Percentiles rank a stretch among this genome's conserved stretches.
Evolutionary conservation across 2,329 filamentous ascomycete genomes (phyloP).

Genomic region (Calonectria multiphialidica): DNA sequence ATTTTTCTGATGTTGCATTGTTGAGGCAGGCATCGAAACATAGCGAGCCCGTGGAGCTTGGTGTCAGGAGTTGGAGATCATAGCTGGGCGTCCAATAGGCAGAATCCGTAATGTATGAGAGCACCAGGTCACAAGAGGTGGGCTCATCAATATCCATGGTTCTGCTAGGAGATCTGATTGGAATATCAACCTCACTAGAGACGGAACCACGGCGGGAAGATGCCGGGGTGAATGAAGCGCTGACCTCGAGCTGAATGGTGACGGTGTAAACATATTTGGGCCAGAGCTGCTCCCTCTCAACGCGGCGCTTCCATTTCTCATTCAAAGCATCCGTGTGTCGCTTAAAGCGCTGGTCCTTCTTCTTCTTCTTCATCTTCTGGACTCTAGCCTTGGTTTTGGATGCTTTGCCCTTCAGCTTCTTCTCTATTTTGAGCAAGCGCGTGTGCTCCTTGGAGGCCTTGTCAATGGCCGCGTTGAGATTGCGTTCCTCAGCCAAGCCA

Average conservation of each 20-base stretch:
- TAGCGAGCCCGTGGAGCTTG: constrained; percentile 62
- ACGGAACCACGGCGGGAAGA: constrained; percentile 64
- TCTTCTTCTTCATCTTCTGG: constrained; percentile 51
- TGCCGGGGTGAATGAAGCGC: constrained; percentile 51
- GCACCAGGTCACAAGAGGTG: constrained; percentile 57
- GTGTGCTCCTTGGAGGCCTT: constrained; percentile 48
- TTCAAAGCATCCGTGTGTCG: constrained; percentile 52
- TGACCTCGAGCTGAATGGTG: constrained; percentile 63
- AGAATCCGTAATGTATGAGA: constrained; percentile 70
- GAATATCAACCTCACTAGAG: constrained; percentile 65
- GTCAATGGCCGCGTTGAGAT: constrained; percentile 48
- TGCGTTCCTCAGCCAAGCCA: constrained; percentile 47
- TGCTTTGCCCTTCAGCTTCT: constrained; percentile 45
- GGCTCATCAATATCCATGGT: constrained; percentile 32
- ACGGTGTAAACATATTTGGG: constrained; percentile 62
- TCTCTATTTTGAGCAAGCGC: constrained; percentile 44
- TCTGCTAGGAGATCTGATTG: constrained; percentile 52
- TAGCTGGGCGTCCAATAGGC: constrained; percentile 73
- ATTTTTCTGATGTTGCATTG: constrained; percentile 74
- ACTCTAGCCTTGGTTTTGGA: constrained; percentile 48
- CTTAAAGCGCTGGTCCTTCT: constrained; percentile 49
- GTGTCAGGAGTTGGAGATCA: constrained; percentile 71
- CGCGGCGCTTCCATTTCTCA: constrained; percentile 58
- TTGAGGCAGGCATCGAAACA: constrained; percentile 73
- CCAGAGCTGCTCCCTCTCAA: constrained; percentile 62